Conservation (phyloP, 306 rosid species). For the Nissolia schottii region DNA sequence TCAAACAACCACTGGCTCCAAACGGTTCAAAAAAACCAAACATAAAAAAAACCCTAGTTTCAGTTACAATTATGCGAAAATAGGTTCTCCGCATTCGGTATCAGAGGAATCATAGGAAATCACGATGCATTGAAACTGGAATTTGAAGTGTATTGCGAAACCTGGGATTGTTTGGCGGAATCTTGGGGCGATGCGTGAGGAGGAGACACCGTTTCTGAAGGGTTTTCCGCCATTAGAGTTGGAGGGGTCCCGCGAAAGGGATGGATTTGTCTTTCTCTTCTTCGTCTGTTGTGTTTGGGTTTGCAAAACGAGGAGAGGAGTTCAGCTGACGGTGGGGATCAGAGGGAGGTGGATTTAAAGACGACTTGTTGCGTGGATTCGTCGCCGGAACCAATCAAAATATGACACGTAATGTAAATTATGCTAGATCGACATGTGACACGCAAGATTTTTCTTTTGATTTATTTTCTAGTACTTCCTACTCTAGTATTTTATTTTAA, state of each 20-base stretch:
- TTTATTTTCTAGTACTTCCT: too few species aligned
- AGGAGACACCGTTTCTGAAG: slow-evolving; percentile 27
- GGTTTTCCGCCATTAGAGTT: slow-evolving; percentile 48
- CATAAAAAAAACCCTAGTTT: slow-evolving; percentile 4
- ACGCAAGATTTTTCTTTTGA: neutral
- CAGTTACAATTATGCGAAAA: neutral
- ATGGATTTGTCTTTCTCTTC: neutral
- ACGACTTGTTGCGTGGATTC: neutral
- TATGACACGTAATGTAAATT: neutral
- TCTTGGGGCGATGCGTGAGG: slow-evolving; percentile 34
- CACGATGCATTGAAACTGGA: neutral
- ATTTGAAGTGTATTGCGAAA: slow-evolving; percentile 23
- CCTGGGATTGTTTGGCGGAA: slow-evolving; percentile 42
- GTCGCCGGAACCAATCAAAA: neutral
- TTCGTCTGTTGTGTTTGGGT: neutral
- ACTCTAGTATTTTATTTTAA: too few species aligned
- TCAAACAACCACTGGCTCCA: neutral
- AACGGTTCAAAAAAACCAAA: neutral
- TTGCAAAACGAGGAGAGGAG: too few species aligned
- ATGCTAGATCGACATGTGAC: neutral
- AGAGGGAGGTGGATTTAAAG: too few species aligned
- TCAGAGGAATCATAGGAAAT: neutral
- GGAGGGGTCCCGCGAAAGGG: neutral
- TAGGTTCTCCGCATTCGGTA: neutral
- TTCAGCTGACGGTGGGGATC: too few species aligned